A percentile compares a stretch with the other conserved stretches of the same genome.
Evolutionary conservation across 2,329 filamentous ascomycete genomes (phyloP).

Genomic region (Trichoderma polysporum): DNA sequence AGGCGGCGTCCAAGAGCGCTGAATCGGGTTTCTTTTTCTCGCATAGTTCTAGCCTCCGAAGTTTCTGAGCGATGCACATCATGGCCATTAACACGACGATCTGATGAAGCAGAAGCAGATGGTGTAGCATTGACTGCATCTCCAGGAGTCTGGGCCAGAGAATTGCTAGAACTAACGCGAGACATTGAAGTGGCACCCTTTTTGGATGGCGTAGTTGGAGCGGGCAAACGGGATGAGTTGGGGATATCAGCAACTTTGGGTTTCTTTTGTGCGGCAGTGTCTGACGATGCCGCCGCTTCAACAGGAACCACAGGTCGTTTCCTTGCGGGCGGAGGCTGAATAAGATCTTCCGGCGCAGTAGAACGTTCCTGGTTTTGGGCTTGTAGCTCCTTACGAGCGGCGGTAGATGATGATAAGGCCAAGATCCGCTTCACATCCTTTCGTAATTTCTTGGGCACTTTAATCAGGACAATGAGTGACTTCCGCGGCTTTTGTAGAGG

Average conservation of each 20-base stretch:
- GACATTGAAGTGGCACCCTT: conserved; percentile 52
- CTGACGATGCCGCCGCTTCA: conserved; percentile 34
- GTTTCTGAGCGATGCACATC: conserved; percentile 30
- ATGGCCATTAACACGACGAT: conserved; percentile 36
- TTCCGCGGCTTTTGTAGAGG: conserved; percentile 28
- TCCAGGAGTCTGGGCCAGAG: conserved; percentile 52
- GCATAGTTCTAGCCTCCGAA: conserved; percentile 30
- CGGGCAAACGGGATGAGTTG: conserved; percentile 34
- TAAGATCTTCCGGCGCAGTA: conserved; percentile 42
- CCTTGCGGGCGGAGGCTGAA: conserved; percentile 38
- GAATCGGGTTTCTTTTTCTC: conserved; percentile 40
- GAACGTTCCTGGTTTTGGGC: conserved; percentile 37
- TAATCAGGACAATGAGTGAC: conserved; percentile 46
- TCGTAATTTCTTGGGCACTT: conserved; percentile 48
- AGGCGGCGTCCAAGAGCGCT: conserved; percentile 47
- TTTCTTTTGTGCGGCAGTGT: conserved; percentile 41
- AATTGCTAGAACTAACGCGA: conserved; percentile 54
- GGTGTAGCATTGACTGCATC: conserved; percentile 40
- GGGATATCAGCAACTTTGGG: conserved; percentile 45
- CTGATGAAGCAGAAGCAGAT: conserved; percentile 28
- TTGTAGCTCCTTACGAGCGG: conserved; percentile 27
- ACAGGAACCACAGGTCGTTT: conserved; percentile 48
- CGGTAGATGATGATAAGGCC: conserved; percentile 40
- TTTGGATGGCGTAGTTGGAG: conserved; percentile 54
- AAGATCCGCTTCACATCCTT: conserved; percentile 49